phyloP scores from a whole-genome alignment of 2,329 filamentous ascomycete genomes.

The Sporothrix brunneoviolacea region DNA sequence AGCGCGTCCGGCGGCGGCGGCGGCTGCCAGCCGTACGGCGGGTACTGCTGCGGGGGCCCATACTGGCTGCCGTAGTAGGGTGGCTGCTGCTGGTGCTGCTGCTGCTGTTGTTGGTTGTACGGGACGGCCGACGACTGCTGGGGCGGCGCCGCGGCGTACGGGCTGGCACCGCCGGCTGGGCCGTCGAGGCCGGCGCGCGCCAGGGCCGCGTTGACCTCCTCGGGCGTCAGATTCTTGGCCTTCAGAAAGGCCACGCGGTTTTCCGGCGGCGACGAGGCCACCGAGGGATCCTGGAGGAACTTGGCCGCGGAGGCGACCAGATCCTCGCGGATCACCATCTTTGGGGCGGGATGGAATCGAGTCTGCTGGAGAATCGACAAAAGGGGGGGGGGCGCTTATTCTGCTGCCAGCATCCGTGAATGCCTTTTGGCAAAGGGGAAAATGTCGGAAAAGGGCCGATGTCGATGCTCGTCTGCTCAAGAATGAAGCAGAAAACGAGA shows the following conservation, averaged over 20 bases:
- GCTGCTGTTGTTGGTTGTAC: constrained; percentile 11
- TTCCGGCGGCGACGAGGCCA: constrained; percentile 82
- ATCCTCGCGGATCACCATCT: constrained; percentile 87
- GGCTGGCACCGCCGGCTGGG: constrained; percentile 28
- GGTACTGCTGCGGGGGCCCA: constrained; percentile 39
- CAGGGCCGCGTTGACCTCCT: constrained; percentile 84
- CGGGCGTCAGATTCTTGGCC: constrained; percentile 93
- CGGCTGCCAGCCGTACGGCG: constrained; percentile 50
- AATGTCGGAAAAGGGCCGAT: background rate
- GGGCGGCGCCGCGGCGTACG: constrained; percentile 31
- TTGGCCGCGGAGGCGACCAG: constrained; percentile 70
- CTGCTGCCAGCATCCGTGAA: background rate
- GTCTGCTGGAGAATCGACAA: background rate
- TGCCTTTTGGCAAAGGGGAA: background rate
- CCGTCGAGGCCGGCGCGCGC: constrained; percentile 60
- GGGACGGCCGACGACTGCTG: constrained; percentile 26
- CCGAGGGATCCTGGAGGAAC: constrained; percentile 93
- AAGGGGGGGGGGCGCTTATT: background rate
- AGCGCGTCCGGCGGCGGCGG: constrained; percentile 45
- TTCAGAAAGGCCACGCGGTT: constrained; percentile 89
- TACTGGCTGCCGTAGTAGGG: constrained; percentile 40
- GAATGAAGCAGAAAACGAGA: background rate
- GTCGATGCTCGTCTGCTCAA: background rate
- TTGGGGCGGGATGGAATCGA: background rate
- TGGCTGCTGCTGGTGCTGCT: constrained; percentile 28